Conservation (phyloP, 2,329 filamentous ascomycete genomes). For the Aspergillus aculeatus region DNA sequence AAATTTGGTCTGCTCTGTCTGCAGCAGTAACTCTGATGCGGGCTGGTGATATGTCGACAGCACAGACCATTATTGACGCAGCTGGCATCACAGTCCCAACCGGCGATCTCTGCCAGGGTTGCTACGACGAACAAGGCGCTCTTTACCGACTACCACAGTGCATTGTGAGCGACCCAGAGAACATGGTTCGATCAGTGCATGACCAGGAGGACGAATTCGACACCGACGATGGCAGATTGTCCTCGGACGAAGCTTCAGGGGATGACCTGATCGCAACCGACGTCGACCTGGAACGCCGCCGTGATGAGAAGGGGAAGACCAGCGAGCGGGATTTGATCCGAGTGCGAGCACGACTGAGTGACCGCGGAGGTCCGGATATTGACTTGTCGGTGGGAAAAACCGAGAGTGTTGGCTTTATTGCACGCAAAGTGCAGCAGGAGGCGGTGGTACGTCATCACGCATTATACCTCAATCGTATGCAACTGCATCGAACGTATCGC, state of each 20-base stretch:
- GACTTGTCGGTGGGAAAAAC: conserved; percentile 56
- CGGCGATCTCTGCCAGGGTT: conserved; percentile 68
- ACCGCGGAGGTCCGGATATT: conserved; percentile 63
- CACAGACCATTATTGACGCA: conserved; percentile 77
- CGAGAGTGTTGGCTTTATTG: conserved; percentile 65
- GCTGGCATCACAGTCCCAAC: conserved; percentile 73
- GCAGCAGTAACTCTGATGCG: conserved; percentile 68
- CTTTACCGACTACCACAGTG: conserved; percentile 68
- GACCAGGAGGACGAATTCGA: conserved; percentile 22
- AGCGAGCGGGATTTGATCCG: conserved; percentile 56
- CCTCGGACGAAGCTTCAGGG: conserved; percentile 40
- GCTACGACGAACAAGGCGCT: conserved; percentile 69
- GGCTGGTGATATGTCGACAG: conserved; percentile 62
- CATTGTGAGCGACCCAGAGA: conserved; percentile 67
- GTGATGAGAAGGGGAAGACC: conserved; percentile 62
- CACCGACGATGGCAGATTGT: conserved; percentile 35
- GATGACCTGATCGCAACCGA: conserved; percentile 40
- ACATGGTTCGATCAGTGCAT: conserved; percentile 42
- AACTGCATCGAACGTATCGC: conserved; percentile 8
- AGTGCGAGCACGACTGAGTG: conserved; percentile 64
- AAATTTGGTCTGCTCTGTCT: conserved; percentile 77
- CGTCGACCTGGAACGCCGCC: conserved; percentile 42
- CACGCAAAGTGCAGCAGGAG: conserved; percentile 62
- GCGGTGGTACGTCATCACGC: conserved; percentile 55
- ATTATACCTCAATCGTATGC: conserved; percentile 3